Conservation (phyloP, 257 asterid species). For the Fraxinus quadrangulata region DNA sequence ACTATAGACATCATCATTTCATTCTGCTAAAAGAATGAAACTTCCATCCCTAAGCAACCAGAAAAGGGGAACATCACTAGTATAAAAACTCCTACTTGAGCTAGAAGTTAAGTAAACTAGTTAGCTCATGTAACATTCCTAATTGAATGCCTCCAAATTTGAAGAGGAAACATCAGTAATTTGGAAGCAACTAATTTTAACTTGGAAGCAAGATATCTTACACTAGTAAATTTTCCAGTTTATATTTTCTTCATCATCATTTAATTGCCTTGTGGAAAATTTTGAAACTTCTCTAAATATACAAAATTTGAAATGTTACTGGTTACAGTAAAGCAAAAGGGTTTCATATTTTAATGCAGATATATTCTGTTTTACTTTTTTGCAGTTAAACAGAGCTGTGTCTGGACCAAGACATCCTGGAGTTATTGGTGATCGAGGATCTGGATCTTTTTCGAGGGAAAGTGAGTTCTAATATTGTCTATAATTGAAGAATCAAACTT, state of each 20-base stretch:
- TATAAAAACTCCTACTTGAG: neutral
- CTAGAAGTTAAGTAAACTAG: neutral
- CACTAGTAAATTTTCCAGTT: neutral
- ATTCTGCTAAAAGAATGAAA: neutral
- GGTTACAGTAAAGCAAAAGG: neutral
- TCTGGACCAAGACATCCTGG: conserved; percentile 93
- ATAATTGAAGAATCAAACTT: neutral
- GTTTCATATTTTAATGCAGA: neutral
- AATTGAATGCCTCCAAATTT: neutral
- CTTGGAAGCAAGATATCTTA: neutral
- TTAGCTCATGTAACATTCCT: neutral
- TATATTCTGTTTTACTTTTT: conserved; percentile 14
- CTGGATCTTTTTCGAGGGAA: conserved; percentile 97
- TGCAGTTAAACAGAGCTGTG: conserved; percentile 83
- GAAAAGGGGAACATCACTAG: neutral
- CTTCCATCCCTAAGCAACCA: neutral
- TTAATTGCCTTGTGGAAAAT: neutral
- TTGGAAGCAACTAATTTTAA: neutral
- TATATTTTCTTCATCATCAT: neutral
- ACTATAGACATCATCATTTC: neutral
- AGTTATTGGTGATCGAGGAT: conserved; percentile 95
- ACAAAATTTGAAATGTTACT: neutral
- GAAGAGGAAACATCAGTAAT: neutral
- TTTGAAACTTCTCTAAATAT: neutral
- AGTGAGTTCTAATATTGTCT: conserved; percentile 53